Base-by-base conservation (phyloP, 768 basidiomycete species). In the Neoboletus magnificus region DNA sequence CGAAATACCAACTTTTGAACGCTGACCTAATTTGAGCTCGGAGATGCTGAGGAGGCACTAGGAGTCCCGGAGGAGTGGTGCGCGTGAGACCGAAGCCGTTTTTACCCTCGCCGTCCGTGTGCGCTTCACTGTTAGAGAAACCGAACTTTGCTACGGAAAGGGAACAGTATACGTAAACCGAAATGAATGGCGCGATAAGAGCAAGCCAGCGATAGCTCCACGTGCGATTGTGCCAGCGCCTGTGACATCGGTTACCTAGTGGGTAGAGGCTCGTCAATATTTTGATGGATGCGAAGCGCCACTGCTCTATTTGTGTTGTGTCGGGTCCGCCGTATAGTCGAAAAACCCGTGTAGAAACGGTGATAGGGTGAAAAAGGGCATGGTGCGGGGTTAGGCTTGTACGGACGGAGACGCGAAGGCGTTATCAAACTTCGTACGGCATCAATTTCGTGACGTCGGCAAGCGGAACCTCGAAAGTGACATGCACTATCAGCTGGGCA, bases 311-410 rank as follows among this genome's bases (percentile, higher is more conserved):
- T 47, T 20, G 25, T 39, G 16, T 13, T n/a, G 25, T 1, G 27
- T 22, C 27, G 41, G 50, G 29, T 48, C 49, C 40, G 41, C 20
- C 8, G 20, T 10, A 33, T 33, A 4, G 15, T 22, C 20, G 22
- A 22, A 15, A n/a, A 29, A 39, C 48, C 30, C n/a, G 50, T 5
- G 22, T 15, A 27, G 40, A 29, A 15, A 41, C 39, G 53, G 52
- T 20, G 53, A 56, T 57, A 43, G 30, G 9, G 35, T 25, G 35
- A 39, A 12, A 35, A 46, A 29, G 29, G 32, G 23, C n/a, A 18
- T 23, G 30, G 39, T 43, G 59, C 52, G 61, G 61, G 47, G 52
- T 58, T 62, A 58, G 35, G 39, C 40, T 49, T 45, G 42, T 30
- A 29, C 47, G 36, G 41, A 8, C 23, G 35, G 45, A 57, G 55